A percentile compares a stretch with the other conserved stretches of the same genome.
These are phyloP conservation scores for Cercospora zeina DNA, from an alignment of 2,329 filamentous ascomycete genomes.

Conservation along the genomic window DNA sequence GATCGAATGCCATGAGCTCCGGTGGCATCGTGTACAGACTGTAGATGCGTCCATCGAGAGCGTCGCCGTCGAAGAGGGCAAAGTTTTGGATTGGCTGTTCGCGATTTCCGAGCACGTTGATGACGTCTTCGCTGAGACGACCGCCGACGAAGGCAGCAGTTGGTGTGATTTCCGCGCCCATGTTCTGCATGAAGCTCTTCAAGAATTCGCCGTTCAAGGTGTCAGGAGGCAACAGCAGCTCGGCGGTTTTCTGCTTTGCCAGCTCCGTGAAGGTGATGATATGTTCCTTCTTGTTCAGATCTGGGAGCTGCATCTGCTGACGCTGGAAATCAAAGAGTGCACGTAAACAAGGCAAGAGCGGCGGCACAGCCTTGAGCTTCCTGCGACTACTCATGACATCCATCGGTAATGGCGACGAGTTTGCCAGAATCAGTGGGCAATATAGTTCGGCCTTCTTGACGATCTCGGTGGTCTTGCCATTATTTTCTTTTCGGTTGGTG, in stretches of 20 bases:
- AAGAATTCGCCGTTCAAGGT: constrained; percentile 62
- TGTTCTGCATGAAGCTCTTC: constrained; percentile 80
- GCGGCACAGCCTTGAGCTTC: constrained; percentile 72
- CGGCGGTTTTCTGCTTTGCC: constrained; percentile 74
- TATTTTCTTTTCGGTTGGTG: constrained; percentile 66
- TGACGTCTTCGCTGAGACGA: constrained; percentile 90
- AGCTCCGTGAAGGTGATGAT: constrained; percentile 74
- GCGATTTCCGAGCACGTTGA: constrained; percentile 86
- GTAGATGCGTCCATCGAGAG: constrained; percentile 75
- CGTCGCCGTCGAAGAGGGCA: constrained; percentile 84
- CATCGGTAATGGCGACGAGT: constrained; percentile 67
- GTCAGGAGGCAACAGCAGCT: constrained; percentile 53
- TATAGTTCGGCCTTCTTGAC: constrained; percentile 92
- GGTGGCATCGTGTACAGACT: constrained; percentile 54
- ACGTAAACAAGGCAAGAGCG: constrained; percentile 79
- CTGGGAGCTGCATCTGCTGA: constrained; percentile 45
- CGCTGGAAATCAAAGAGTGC: constrained; percentile 84
- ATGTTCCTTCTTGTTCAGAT: constrained; percentile 58
- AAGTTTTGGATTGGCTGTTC: constrained; percentile 97
- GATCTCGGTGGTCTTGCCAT: constrained; percentile 70
- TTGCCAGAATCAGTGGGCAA: constrained; percentile 82
- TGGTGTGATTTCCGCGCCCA: constrained; percentile 80
- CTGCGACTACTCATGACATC: constrained; percentile 70
- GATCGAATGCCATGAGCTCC: constrained; percentile 28
- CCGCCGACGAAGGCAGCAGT: constrained; percentile 88